Percentiles rank a stretch among this genome's conserved stretches.
Evolutionary conservation across 2,329 filamentous ascomycete genomes (phyloP).

Genomic region (Aspergillus fumigatus): DNA sequence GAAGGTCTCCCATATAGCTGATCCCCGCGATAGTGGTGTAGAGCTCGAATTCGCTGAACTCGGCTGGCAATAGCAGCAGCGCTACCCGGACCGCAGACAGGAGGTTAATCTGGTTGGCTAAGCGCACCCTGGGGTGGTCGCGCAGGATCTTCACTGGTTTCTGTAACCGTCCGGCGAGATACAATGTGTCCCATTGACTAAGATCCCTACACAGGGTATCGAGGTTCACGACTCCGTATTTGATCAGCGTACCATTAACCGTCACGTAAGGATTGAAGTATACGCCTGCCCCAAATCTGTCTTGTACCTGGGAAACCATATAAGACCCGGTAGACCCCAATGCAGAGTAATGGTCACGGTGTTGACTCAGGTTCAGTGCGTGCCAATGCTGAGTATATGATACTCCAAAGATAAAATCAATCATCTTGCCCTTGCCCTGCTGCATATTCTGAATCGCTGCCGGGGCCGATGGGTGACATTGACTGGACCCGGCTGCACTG

Average conservation of each 20-base stretch:
- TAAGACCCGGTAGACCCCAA: slow-evolving; percentile 80
- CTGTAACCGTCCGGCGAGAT: slow-evolving; percentile 91
- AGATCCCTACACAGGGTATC: slow-evolving; percentile 84
- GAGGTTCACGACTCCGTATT: slow-evolving; percentile 95
- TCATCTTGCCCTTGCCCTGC: slow-evolving; percentile 87
- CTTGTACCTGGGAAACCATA: slow-evolving; percentile 78
- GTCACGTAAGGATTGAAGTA: slow-evolving; percentile 97
- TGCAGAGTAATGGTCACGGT: slow-evolving; percentile 87
- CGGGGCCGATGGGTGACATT: slow-evolving; percentile 73
- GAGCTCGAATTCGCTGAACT: slow-evolving; percentile 80
- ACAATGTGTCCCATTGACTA: slow-evolving; percentile 86
- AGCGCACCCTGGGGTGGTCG: slow-evolving; percentile 84
- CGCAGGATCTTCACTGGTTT: slow-evolving; percentile 97
- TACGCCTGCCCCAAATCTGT: slow-evolving; percentile 83
- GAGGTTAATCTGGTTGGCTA: slow-evolving; percentile 94
- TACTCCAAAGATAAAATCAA: slow-evolving; percentile 97
- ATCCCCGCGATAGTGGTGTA: slow-evolving; percentile 90
- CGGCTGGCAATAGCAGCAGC: slow-evolving; percentile 74
- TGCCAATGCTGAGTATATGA: slow-evolving; percentile 96
- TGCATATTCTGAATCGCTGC: slow-evolving; percentile 78
- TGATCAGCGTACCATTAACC: slow-evolving; percentile 92
- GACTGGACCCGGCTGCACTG: slow-evolving; percentile 34
- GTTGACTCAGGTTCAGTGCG: slow-evolving; percentile 80
- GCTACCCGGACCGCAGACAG: slow-evolving; percentile 87
- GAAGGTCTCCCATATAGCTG: slow-evolving; percentile 92